phyloP scores from a whole-genome alignment of 2,329 filamentous ascomycete species.

The Chaetomiaceae sp. region DNA sequence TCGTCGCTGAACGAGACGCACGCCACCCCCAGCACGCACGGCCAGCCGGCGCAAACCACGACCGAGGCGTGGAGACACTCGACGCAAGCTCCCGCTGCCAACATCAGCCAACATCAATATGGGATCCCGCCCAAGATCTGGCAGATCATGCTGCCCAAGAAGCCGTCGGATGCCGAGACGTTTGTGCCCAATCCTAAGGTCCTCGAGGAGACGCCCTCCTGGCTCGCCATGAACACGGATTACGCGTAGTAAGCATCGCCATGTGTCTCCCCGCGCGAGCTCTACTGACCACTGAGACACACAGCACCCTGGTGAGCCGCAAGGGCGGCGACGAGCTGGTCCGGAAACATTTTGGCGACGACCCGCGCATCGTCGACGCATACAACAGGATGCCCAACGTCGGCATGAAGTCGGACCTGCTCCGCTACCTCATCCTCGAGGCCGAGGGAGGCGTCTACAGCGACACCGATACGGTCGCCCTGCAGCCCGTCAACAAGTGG shows the following conservation, averaged over 20 bases:
- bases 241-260: slow-evolving; percentile 21
- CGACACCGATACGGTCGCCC: slow-evolving; percentile 55
- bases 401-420: slow-evolving; percentile 30
- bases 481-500: slow-evolving; percentile 43
- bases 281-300: background rate
- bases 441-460: slow-evolving; percentile 45
- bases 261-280: background rate
- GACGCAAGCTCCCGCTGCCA: background rate
- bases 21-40: background rate
- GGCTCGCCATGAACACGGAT: slow-evolving; percentile 26
- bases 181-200: slow-evolving; percentile 12
- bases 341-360: slow-evolving; percentile 20
- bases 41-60: background rate
- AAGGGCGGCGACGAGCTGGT: slow-evolving; percentile 28
- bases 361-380: slow-evolving; percentile 18
- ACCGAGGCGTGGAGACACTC: background rate
- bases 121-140: slow-evolving; percentile 27
- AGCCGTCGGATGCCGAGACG: background rate
- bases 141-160: slow-evolving; percentile 27
- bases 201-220: slow-evolving; percentile 23
- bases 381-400: slow-evolving; percentile 27
- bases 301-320: slow-evolving; percentile 26
- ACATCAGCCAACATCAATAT: background rate
- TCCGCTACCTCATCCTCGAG: slow-evolving; percentile 28
- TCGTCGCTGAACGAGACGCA: background rate